Base-by-base conservation (phyloP, 1,139 yeast species). In the Kodamaea fungicola region DNA sequence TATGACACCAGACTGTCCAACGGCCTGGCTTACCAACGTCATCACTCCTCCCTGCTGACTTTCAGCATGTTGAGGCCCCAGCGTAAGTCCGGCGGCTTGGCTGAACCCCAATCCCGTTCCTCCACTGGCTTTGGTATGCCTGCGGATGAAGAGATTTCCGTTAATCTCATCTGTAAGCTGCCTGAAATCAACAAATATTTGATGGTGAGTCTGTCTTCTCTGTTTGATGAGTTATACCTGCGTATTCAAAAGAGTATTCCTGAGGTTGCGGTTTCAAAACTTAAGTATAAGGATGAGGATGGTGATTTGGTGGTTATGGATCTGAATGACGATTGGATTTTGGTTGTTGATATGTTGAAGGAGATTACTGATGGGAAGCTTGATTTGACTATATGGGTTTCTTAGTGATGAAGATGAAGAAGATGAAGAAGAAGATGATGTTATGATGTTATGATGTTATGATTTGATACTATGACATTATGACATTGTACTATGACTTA, bases 251-350 rank as follows among this genome's bases (percentile, higher is more conserved):
- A 62, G 3, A 50, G 62, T 4, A 58, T 65, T 35, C 50, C 54
- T 30, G 74, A 66, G 45, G 60, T 65, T 9, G 49, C 60, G 39
- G 71, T 68, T 29, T 64, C 59, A 44, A 76, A 82, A 52, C 71
- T 92, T 44, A 83, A 83, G 58, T 92, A 89, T 55, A 82, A 81
- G 57, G 98, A 92, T 61, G 98, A 92, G 60, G 98, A 92, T 57
- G 97, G 95, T 12, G 98, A 92, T 58, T 84, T 80, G 58, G 95
- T 92, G 34, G 81, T 86, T 37, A 79, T 92, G 64, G 88, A 82
- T 51, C 79, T 90, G 30, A 86, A 84, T 46, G 97, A 90, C 40
- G 76, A 92, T 57, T 77, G 82, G 83, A 52, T 54, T 22, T 66
- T 77, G 44, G 81, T 80, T 3, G 61, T 72, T 38, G 80, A 75